phyloP scores from a whole-genome alignment of 805 yeast genomes.

The Candida adriatica region DNA sequence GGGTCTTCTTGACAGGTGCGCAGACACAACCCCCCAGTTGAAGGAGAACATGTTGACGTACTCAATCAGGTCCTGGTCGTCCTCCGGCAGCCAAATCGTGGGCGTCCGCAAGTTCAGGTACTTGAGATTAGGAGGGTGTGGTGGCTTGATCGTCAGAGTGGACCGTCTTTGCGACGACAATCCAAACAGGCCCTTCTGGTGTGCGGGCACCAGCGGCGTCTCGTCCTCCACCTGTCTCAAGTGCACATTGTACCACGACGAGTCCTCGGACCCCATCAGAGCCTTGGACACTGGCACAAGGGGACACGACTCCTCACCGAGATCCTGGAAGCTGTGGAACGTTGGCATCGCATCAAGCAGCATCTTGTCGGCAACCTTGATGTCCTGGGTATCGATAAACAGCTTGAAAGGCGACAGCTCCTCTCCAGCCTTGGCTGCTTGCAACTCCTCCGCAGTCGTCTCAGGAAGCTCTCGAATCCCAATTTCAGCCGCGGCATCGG shows the following conservation, averaged over 20 bases:
- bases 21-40: slow-evolving; percentile 90
- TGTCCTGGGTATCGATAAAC: slow-evolving; percentile 24
- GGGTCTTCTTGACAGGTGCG: slow-evolving; percentile 62
- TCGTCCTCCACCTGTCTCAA: slow-evolving; percentile 42
- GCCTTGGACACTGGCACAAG: slow-evolving; percentile 60
- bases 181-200: slow-evolving; percentile 51
- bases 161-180: slow-evolving; percentile 41
- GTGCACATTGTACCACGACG: slow-evolving; percentile 54
- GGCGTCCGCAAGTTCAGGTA: slow-evolving; percentile 82
- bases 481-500: slow-evolving; percentile 26
- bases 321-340: slow-evolving; percentile 24
- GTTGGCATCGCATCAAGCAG: slow-evolving; percentile 29
- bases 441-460: slow-evolving; percentile 24
- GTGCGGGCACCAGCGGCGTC: slow-evolving; percentile 30
- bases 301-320: slow-evolving; percentile 23
- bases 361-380: slow-evolving; percentile 27
- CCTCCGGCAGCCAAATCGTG: slow-evolving; percentile 94
- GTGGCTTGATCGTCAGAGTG: slow-evolving; percentile 66
- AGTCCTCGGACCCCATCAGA: slow-evolving; percentile 56
- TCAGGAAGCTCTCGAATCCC: slow-evolving; percentile 25
- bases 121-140: slow-evolving; percentile 80
- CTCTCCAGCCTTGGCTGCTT: slow-evolving; percentile 3
- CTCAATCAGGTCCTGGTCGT: slow-evolving; percentile 72
- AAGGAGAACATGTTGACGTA: slow-evolving; percentile 81
- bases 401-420: slow-evolving; percentile 26